A percentile compares a stretch with the other conserved stretches of the same genome.
Evolutionary conservation across 352 stramenopile genomes (phyloP).

Genomic region (Bremia lactucae): DNA sequence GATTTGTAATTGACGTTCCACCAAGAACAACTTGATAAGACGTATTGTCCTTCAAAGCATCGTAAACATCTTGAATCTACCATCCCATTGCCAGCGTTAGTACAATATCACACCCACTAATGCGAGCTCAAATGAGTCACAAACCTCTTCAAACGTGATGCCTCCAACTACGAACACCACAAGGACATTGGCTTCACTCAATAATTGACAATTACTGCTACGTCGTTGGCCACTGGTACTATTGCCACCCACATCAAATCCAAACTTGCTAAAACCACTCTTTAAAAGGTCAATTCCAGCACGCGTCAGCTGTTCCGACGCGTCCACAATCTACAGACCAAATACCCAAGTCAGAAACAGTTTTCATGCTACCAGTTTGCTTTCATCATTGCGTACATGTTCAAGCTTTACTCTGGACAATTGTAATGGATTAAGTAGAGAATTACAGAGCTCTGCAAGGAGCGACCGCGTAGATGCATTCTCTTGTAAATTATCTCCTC

Average conservation of each 20-base stretch:
- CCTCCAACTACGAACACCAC: conserved; percentile 71
- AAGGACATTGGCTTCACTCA: conserved; percentile 33
- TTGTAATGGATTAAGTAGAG: conserved; percentile 23
- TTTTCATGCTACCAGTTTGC: neutral
- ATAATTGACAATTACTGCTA: conserved; percentile 13
- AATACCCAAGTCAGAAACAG: neutral
- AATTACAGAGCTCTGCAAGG: conserved; percentile 36
- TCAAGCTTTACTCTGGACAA: conserved; percentile 28
- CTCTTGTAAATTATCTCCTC: conserved; percentile 8
- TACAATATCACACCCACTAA: neutral
- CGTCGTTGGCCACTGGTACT: conserved; percentile 9
- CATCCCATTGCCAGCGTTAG: neutral
- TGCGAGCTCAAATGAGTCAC: neutral
- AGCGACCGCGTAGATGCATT: conserved; percentile 19
- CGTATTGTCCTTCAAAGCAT: conserved; percentile 35
- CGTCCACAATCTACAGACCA: conserved; percentile 62
- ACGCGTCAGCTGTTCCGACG: conserved; percentile 62
- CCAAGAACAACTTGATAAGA: conserved; percentile 59
- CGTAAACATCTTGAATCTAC: conserved; percentile 56
- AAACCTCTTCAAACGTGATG: conserved; percentile 68
- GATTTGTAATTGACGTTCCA: conserved; percentile 66
- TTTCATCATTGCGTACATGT: conserved; percentile 22
- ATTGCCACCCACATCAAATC: conserved; percentile 47
- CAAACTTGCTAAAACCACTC: conserved; percentile 75
- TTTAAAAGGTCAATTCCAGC: conserved; percentile 72